Evolutionary conservation across 2,329 filamentous ascomycete species (phyloP).

Genomic region (Dichotomopilus funicola): DNA sequence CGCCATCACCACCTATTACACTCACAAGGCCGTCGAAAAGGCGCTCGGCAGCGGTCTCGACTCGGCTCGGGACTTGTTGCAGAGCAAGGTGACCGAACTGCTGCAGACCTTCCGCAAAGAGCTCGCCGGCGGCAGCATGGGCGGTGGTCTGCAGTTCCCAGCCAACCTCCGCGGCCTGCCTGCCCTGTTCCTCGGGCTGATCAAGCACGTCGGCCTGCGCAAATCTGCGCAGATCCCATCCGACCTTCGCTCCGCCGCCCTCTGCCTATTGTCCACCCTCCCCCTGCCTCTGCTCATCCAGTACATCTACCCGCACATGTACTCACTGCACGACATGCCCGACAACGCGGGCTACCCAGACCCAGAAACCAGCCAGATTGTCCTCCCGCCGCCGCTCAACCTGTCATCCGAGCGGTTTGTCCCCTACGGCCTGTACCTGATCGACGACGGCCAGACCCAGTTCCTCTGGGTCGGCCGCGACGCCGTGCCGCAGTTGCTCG

Average conservation of each 20-base stretch:
- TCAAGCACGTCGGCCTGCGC: constrained; percentile 90
- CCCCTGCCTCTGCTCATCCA: constrained; percentile 85
- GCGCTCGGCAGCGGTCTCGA: constrained; percentile 81
- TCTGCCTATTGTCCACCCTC: constrained; percentile 89
- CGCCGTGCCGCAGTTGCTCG: constrained; percentile 78
- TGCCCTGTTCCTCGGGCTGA: constrained; percentile 84
- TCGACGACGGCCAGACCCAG: constrained; percentile 95
- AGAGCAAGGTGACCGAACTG: constrained; percentile 86
- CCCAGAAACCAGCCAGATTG: constrained; percentile 77
- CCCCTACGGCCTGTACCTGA: constrained; percentile 86
- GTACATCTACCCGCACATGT: constrained; percentile 81
- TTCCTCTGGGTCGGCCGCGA: constrained; percentile 96
- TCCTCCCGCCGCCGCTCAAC: constrained; percentile 77
- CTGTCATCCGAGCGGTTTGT: constrained; percentile 83
- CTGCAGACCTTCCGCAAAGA: constrained; percentile 96
- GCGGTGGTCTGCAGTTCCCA: constrained; percentile 88
- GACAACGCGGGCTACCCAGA: constrained; percentile 85
- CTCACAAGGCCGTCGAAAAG: constrained; percentile 93
- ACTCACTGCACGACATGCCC: constrained; percentile 93
- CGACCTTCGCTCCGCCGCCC: constrained; percentile 85
- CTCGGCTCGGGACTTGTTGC: constrained; percentile 80
- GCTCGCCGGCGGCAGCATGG: constrained; percentile 90
- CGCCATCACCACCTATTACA: constrained; percentile 89
- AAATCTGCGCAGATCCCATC: constrained; percentile 92
- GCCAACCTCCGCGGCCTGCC: constrained; percentile 85